Evolutionary conservation across 129 eudicot genomes (phyloP).

Genomic region (Flaveria ramosissima): DNA sequence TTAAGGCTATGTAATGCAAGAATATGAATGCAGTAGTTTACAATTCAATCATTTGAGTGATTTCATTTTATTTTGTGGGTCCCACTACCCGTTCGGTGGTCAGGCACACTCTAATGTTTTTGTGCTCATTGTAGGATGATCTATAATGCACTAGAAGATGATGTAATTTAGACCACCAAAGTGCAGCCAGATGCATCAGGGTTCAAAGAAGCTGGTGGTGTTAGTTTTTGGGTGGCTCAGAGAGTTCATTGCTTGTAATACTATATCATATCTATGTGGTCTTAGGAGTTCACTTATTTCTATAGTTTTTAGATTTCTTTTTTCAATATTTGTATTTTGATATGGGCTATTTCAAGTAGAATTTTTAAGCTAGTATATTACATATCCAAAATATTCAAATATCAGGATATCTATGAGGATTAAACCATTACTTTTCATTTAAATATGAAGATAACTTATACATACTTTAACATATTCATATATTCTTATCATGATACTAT

Average conservation of each 20-base stretch:
- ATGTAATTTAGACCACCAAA: conserved; percentile 37
- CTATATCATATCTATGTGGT: background rate
- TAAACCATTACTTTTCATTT: no score
- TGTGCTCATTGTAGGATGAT: conserved; percentile 54
- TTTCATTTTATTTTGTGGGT: background rate
- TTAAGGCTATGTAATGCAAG: background rate
- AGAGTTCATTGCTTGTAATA: conserved; percentile 5
- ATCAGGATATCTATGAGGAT: no score
- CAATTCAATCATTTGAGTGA: background rate
- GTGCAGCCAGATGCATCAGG: conserved; percentile 3
- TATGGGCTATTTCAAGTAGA: no score
- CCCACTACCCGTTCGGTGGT: background rate
- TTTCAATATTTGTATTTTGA: background rate
- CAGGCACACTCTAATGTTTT: background rate
- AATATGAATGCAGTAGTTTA: background rate
- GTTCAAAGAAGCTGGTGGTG: background rate
- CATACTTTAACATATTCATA: no score
- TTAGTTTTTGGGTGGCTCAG: background rate
- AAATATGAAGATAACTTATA: no score
- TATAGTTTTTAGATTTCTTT: background rate
- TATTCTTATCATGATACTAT: no score
- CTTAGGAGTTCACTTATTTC: background rate
- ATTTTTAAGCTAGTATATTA: no score
- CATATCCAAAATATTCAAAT: no score
- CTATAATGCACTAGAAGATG: conserved; percentile 75